Conservation (phyloP, 2,329 filamentous ascomycete genomes). For the Celoporthe dispersa region DNA sequence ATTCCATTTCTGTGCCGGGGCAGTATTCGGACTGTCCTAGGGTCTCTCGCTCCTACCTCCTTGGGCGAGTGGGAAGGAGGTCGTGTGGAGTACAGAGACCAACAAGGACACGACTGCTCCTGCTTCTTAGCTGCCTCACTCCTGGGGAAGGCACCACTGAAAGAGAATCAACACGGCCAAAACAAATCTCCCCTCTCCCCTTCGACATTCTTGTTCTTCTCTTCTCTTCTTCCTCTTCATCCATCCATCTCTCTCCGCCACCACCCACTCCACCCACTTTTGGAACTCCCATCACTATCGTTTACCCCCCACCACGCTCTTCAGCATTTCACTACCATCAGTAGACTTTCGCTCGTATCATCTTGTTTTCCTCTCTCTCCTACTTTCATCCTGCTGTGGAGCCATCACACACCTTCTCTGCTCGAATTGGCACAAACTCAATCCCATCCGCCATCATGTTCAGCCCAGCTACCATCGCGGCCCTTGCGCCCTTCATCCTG, state of each 20-base stretch:
- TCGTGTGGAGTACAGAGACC: not conserved
- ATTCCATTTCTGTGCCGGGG: too few species aligned
- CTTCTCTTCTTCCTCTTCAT: not conserved
- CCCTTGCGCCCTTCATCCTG: constrained; percentile 16
- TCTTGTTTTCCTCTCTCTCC: not conserved
- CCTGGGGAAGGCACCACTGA: not conserved
- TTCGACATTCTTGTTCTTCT: not conserved
- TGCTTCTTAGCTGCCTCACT: not conserved
- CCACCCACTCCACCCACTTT: constrained; percentile 3
- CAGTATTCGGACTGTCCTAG: not conserved
- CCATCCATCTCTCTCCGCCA: constrained; percentile 9
- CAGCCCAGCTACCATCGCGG: constrained; percentile 13
- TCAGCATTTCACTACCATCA: not conserved
- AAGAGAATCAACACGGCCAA: not conserved
- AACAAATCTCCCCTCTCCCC: not conserved
- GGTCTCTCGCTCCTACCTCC: not conserved
- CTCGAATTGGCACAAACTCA: not conserved
- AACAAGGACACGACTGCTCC: not conserved
- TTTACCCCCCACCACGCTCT: not conserved
- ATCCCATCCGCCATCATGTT: constrained; percentile 20
- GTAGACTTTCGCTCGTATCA: not conserved
- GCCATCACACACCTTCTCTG: not conserved
- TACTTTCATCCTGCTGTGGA: not conserved
- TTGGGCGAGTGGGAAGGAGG: not conserved
- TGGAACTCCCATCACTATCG: constrained; percentile 13